These are phyloP conservation scores for Lecanicillium sp. DNA, from an alignment of 2,329 filamentous ascomycete species.

Conservation along the genomic window DNA sequence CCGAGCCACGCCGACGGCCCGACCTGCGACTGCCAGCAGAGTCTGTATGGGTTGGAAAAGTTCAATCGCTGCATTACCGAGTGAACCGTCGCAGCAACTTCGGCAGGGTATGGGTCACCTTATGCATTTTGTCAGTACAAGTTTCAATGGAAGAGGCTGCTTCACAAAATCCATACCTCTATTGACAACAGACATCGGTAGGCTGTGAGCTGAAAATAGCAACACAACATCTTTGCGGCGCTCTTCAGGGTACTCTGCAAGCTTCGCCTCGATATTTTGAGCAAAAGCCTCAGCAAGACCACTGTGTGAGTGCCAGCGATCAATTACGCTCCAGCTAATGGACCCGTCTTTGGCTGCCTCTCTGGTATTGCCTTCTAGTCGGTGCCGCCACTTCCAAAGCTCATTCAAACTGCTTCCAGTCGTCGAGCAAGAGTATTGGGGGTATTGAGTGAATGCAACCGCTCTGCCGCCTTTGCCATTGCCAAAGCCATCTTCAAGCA, in stretches of 20 bases:
- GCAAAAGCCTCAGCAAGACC: slow-evolving; percentile 90
- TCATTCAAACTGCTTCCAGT: slow-evolving; percentile 95
- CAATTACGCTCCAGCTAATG: slow-evolving; percentile 95
- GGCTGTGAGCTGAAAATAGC: slow-evolving; percentile 88
- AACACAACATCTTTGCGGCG: slow-evolving; percentile 73
- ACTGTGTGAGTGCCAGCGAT: slow-evolving; percentile 89
- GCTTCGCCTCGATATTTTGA: slow-evolving; percentile 78
- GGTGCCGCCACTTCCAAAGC: slow-evolving; percentile 91
- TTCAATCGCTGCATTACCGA: slow-evolving; percentile 90
- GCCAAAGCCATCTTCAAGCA: slow-evolving; percentile 86
- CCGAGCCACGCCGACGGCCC: slow-evolving; percentile 93
- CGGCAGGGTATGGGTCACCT: slow-evolving; percentile 90
- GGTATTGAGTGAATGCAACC: slow-evolving; percentile 96
- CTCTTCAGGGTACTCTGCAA: slow-evolving; percentile 77
- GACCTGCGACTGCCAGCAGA: slow-evolving; percentile 98
- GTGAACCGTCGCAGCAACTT: slow-evolving; percentile 92
- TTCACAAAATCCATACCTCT: slow-evolving; percentile 47
- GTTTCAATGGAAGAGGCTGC: no score
- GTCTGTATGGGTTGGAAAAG: slow-evolving; percentile 81
- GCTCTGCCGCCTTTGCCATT: slow-evolving; percentile 83
- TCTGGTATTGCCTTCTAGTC: slow-evolving; percentile 69
- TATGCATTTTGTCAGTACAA: slow-evolving; percentile 18
- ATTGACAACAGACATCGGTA: slow-evolving; percentile 97
- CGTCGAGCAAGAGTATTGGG: slow-evolving; percentile 96
- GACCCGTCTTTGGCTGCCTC: slow-evolving; percentile 48